These are phyloP conservation scores for Sporothrix pallida DNA, from an alignment of 2,329 filamentous ascomycete genomes.

Conservation along the genomic window DNA sequence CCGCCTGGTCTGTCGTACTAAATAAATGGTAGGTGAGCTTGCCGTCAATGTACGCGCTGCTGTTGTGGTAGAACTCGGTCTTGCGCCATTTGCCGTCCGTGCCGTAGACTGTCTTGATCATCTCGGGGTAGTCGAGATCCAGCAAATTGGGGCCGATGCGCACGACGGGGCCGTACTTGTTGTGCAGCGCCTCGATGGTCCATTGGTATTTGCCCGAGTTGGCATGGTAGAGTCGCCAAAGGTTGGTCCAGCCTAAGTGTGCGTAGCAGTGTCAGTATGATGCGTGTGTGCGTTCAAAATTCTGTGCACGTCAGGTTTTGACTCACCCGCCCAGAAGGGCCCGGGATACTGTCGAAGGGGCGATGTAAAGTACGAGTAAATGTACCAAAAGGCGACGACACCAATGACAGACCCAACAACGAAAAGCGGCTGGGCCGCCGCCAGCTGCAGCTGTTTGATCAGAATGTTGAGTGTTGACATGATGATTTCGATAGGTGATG, in stretches of 20 bases:
- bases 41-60: conserved; percentile 41
- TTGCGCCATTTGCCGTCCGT: conserved; percentile 41
- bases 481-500: neutral
- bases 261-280: neutral
- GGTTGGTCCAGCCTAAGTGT: neutral
- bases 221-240: neutral
- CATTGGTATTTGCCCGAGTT: conserved; percentile 39
- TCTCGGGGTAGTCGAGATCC: conserved; percentile 47
- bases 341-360: neutral
- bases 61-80: conserved; percentile 31
- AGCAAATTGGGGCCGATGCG: conserved; percentile 50
- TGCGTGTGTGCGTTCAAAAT: too few relatives aligned
- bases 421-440: neutral
- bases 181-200: conserved; percentile 40
- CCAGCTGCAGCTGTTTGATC: neutral
- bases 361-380: neutral
- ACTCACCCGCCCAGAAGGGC: neutral
- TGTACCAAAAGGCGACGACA: neutral
- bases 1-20: conserved; percentile 43
- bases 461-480: conserved; percentile 9
- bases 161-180: conserved; percentile 48
- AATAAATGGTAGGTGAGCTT: conserved; percentile 49
- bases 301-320: neutral
- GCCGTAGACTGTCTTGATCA: conserved; percentile 48
- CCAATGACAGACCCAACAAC: neutral